Conservation (phyloP, 2,329 filamentous ascomycete genomes). For the Dothistroma septosporum region DNA sequence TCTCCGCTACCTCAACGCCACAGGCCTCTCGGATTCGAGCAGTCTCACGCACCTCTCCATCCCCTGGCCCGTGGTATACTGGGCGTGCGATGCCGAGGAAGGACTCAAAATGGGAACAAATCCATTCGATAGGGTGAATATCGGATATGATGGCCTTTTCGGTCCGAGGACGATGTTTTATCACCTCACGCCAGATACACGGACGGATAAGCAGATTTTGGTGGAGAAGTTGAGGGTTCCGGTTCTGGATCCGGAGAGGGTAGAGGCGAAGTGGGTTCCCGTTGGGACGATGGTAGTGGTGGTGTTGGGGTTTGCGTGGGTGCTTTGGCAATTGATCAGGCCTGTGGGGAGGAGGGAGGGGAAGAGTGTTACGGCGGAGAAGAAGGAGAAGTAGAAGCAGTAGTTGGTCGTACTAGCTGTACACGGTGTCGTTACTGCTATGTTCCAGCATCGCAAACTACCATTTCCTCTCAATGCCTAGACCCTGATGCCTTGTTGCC, state of each 20-base stretch:
- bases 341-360: not conserved
- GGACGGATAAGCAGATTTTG: constrained; percentile 12
- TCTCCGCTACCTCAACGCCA: constrained; percentile 65
- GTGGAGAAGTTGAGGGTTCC: constrained; percentile 35
- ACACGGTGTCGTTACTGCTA: constrained; percentile 3
- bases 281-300: constrained; percentile 43
- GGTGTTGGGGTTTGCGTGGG: constrained; percentile 42
- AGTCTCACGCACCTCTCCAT: constrained; percentile 34
- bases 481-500: no score
- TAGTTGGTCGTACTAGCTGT: not conserved
- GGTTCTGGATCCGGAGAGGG: constrained; percentile 38
- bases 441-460: no score
- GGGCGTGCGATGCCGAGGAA: constrained; percentile 71
- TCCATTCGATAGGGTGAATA: constrained; percentile 76
- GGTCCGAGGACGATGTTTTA: constrained; percentile 74
- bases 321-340: constrained; percentile 40
- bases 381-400: constrained; percentile 7
- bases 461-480: no score
- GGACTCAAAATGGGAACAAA: constrained; percentile 66
- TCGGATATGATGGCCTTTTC: constrained; percentile 86
- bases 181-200: constrained; percentile 50
- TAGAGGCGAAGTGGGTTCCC: constrained; percentile 37
- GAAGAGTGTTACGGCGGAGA: not conserved
- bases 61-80: constrained; percentile 82
- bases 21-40: constrained; percentile 20